These are phyloP conservation scores for Cajanus cajan DNA, from an alignment of 306 rosid species.

Conservation along the genomic window DNA sequence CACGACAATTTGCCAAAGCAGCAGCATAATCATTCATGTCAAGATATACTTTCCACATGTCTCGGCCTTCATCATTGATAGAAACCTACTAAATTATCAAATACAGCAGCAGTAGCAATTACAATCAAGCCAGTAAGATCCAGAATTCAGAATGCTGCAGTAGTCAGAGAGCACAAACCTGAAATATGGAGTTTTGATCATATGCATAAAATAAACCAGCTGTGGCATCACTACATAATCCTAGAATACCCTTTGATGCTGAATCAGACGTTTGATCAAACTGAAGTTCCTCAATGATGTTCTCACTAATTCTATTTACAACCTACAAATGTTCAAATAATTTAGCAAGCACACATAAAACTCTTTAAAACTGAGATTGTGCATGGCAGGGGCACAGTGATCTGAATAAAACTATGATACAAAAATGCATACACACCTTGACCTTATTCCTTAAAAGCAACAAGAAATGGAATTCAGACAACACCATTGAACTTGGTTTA, in stretches of 20 bases:
- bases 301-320: slow-evolving; percentile 93
- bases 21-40: slow-evolving; percentile 95
- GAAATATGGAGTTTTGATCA: slow-evolving; percentile 91
- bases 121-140: slow-evolving; percentile 25
- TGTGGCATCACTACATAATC: slow-evolving; percentile 94
- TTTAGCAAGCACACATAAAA: slow-evolving; percentile 29
- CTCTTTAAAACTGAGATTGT: slow-evolving; percentile 1
- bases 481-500: slow-evolving; percentile 87
- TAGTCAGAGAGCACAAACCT: slow-evolving; percentile 56
- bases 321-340: slow-evolving; percentile 53
- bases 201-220: slow-evolving; percentile 97
- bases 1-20: slow-evolving; percentile 88
- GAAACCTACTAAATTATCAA: slow-evolving; percentile 68
- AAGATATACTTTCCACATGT: slow-evolving; percentile 97
- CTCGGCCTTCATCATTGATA: slow-evolving; percentile 90
- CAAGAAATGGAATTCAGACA: slow-evolving; percentile 96
- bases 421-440: slow-evolving; percentile 32
- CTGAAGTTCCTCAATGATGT: slow-evolving; percentile 92
- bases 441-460: slow-evolving; percentile 89
- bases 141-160: slow-evolving; percentile 22
- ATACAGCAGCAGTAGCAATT: slow-evolving; percentile 63
- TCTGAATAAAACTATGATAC: slow-evolving; percentile 13
- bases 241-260: slow-evolving; percentile 82
- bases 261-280: slow-evolving; percentile 89
- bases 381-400: slow-evolving; percentile 76